Evolutionary conservation across 2,329 filamentous ascomycete genomes (phyloP).

Genomic region (Aspergillus sp.): DNA sequence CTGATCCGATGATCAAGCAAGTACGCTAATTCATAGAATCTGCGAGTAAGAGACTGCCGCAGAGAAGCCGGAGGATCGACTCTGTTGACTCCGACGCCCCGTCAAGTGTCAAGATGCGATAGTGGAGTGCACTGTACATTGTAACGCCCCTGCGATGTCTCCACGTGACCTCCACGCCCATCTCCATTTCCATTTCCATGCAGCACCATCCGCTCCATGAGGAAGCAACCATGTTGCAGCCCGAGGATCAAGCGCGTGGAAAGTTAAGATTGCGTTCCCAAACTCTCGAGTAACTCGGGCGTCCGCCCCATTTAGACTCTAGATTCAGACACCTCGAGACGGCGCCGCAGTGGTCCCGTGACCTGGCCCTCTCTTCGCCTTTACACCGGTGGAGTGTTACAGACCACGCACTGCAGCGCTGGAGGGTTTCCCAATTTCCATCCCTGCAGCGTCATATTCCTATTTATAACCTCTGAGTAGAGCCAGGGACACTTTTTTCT

Average conservation of each 20-base stretch:
- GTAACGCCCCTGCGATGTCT: background rate
- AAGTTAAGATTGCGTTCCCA: background rate
- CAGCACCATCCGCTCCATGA: background rate
- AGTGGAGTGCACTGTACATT: background rate
- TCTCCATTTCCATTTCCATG: background rate
- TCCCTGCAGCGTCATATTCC: slow-evolving; percentile 5
- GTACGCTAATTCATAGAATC: background rate
- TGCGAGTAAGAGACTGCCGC: background rate
- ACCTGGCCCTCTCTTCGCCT: background rate
- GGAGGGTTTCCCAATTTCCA: background rate
- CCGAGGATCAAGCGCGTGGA: background rate
- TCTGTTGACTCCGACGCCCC: background rate
- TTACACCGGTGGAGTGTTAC: background rate
- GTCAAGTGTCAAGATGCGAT: background rate
- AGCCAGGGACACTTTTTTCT: background rate
- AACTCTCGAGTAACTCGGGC: background rate
- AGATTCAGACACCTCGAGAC: background rate
- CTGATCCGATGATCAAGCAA: background rate
- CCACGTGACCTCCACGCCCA: background rate
- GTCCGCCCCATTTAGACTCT: background rate
- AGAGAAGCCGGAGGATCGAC: background rate
- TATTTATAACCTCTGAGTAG: slow-evolving; percentile 1
- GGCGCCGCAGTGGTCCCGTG: background rate
- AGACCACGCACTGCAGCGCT: background rate
- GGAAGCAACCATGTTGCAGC: background rate